These are phyloP conservation scores for Pleurostoma richardsiae DNA, from an alignment of 2,329 filamentous ascomycete genomes.

Conservation along the genomic window DNA sequence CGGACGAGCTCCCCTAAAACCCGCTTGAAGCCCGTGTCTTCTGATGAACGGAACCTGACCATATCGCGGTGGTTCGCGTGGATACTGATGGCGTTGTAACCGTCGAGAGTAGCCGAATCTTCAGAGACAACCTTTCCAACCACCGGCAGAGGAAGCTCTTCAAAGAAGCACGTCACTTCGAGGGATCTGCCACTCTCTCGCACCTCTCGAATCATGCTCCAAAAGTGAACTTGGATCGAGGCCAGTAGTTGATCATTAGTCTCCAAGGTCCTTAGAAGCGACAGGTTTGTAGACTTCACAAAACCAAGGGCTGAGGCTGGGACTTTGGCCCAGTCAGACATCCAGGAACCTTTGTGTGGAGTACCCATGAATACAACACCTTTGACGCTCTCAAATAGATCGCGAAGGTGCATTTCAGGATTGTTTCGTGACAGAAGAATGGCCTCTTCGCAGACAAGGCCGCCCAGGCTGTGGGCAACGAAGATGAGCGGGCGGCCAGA, in stretches of 20 bases:
- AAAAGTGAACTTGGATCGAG: slow-evolving; percentile 20
- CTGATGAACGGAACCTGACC: not conserved
- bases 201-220: slow-evolving; percentile 17
- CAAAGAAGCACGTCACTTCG: slow-evolving; percentile 20
- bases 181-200: slow-evolving; percentile 12
- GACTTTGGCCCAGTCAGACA: slow-evolving; percentile 21
- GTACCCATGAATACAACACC: slow-evolving; percentile 31
- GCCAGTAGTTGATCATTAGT: slow-evolving; percentile 21
- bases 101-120: slow-evolving; percentile 19
- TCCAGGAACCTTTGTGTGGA: slow-evolving; percentile 23
- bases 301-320: slow-evolving; percentile 15
- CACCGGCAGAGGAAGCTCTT: slow-evolving; percentile 17
- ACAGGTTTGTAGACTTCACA: slow-evolving; percentile 20
- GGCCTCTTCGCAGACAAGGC: slow-evolving; percentile 16
- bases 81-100: slow-evolving; percentile 23
- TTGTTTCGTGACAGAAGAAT: not conserved
- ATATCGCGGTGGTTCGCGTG: slow-evolving; percentile 18
- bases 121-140: slow-evolving; percentile 16
- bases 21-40: no score
- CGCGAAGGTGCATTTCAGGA: slow-evolving; percentile 10
- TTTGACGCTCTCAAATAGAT: slow-evolving; percentile 15
- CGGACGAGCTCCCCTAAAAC: no score
- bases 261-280: slow-evolving; percentile 15
- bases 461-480: slow-evolving; percentile 17
- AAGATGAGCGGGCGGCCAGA: slow-evolving; percentile 13